Evolutionary conservation across 2,329 filamentous ascomycete species (phyloP).

Genomic region (Fusarium albosuccineum): DNA sequence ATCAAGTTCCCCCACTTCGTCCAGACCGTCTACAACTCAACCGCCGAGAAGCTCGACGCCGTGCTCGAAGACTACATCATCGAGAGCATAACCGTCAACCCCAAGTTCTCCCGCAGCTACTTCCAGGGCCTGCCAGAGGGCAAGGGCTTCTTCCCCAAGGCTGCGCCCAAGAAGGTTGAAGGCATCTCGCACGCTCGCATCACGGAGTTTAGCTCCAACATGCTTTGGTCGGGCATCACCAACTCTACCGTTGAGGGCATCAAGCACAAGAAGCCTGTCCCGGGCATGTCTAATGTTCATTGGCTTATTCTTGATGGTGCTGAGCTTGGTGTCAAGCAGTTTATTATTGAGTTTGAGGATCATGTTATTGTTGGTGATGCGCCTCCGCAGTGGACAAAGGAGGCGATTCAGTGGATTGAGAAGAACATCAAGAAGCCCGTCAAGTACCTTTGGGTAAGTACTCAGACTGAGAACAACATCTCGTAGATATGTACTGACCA

Average conservation of each 20-base stretch:
- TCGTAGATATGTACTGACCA: neutral
- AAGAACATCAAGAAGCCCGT: slow-evolving; percentile 22
- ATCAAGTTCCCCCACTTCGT: slow-evolving; percentile 23
- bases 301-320: slow-evolving; percentile 27
- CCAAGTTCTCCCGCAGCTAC: neutral
- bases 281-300: slow-evolving; percentile 5
- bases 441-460: slow-evolving; percentile 20
- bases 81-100: slow-evolving; percentile 9
- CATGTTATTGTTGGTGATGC: slow-evolving; percentile 33
- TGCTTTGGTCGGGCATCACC: slow-evolving; percentile 20
- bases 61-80: slow-evolving; percentile 28
- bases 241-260: slow-evolving; percentile 8
- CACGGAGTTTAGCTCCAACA: slow-evolving; percentile 30
- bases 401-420: slow-evolving; percentile 25
- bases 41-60: slow-evolving; percentile 5
- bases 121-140: slow-evolving; percentile 3
- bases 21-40: slow-evolving; percentile 26
- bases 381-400: slow-evolving; percentile 4
- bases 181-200: slow-evolving; percentile 14
- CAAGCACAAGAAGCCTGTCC: slow-evolving; percentile 4
- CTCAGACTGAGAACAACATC: rapidly evolving
- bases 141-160: slow-evolving; percentile 13
- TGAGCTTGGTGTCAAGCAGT: slow-evolving; percentile 24
- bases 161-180: neutral
- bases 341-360: slow-evolving; percentile 33